These are phyloP conservation scores for Calonectria crousiana DNA, from an alignment of 2,329 filamentous ascomycete genomes.

Conservation along the genomic window DNA sequence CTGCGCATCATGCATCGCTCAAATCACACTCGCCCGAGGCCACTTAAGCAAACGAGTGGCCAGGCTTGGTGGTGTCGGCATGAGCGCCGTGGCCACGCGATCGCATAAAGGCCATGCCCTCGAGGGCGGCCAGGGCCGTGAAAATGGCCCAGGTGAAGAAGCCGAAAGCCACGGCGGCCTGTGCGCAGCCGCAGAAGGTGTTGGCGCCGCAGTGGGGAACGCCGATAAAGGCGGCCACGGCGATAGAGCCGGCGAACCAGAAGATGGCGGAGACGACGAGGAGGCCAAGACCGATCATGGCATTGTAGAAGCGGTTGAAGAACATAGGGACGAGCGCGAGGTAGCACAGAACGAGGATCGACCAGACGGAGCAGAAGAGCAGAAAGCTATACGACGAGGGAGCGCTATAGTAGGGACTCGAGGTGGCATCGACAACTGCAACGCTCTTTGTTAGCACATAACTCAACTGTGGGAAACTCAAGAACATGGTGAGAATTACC, in stretches of 20 bases:
- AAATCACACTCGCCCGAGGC: not conserved
- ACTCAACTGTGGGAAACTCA: not conserved
- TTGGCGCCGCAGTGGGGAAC: conserved; percentile 65
- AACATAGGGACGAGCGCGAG: conserved; percentile 76
- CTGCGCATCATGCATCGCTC: not conserved
- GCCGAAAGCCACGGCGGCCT: conserved; percentile 75
- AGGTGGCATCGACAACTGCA: conserved; percentile 52
- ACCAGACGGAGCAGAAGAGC: conserved; percentile 84
- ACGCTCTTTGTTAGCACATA: not conserved
- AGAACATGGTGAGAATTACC: conserved; percentile 59
- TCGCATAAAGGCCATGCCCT: conserved; percentile 58
- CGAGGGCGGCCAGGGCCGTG: conserved; percentile 60
- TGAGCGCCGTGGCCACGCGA: conserved; percentile 52
- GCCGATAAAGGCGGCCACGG: conserved; percentile 75
- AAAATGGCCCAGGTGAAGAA: conserved; percentile 73
- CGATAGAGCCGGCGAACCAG: conserved; percentile 91
- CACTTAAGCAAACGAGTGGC: conserved; percentile 32
- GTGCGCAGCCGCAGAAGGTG: conserved; percentile 68
- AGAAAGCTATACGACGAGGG: conserved; percentile 79
- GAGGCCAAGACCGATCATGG: conserved; percentile 73
- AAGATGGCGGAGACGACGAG: conserved; percentile 84
- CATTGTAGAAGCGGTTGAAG: conserved; percentile 71
- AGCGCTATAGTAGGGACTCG: conserved; percentile 38
- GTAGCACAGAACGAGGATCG: conserved; percentile 77
- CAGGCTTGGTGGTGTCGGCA: conserved; percentile 45